Base-by-base conservation (phyloP, 75 land plant genomes). In the Pinus taeda region DNA sequence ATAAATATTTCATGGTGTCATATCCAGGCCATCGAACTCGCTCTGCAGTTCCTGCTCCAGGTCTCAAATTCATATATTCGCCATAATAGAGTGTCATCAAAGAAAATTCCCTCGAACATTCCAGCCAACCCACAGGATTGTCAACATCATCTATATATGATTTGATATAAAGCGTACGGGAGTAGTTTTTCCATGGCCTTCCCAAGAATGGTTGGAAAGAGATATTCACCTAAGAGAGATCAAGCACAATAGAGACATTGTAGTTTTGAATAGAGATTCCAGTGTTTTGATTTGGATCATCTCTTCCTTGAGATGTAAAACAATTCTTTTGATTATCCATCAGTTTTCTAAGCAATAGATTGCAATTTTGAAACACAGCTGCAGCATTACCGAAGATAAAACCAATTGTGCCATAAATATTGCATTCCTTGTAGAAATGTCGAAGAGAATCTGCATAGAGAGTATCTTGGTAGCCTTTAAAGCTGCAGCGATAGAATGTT, bases 251-350 rank as follows among this genome's bases (percentile, higher is more conserved):
- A 45, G 49, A 45, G 8, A 45, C 8, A 9, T 6, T 45, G 72
- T 77, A 82, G 61, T 57, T 74, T 20, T 78, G 81, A 71, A 79
- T 79, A 12, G 81, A 21, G 14, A 74, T 24, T 6, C 49, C 8
- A 45, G 49, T 45, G 49, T 45, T 81, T n/a, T 83, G 85, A 33
- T 75, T 75, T 29, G 75, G 75, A 15, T 83, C 85, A 9, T 60
- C 76, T 20, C 85, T 58, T 24, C 85, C 85, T 17, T 83, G 85
- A 15, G 85, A 83, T 9, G 83, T 76, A 69, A 82, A 80, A 6
- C 77, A 81, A 45, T 77, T 77, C 33, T 65, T 26, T 30, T 65
- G 69, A 30, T 26, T 30, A 12, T 29, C 37, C 69, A 65, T 13
- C 4, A 39, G 69, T 30, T 30, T 65, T 65, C 69, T 33, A 6